Base-by-base conservation (phyloP, 2,329 filamentous ascomycete genomes). In the Clonostachys chloroleuca region DNA sequence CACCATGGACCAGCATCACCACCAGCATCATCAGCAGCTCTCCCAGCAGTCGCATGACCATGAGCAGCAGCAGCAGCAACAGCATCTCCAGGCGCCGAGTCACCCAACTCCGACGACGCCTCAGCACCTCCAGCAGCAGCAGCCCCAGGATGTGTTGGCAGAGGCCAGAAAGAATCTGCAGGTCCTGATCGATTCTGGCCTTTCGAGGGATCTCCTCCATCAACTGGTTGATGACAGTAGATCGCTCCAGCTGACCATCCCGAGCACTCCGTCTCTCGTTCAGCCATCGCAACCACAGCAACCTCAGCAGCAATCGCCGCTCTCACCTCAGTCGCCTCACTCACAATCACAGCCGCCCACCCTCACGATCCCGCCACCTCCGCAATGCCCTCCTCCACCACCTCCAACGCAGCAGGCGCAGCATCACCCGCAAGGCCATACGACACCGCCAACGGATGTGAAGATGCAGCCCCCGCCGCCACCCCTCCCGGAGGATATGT, bases 141-240 rank as follows among this genome's bases (percentile, higher is more conserved):
- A 66, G 18, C 62, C 70, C 14, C 68, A 71, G 51, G 66, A 73
- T 59, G 65, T 73, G 46, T 63, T 73, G 47, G 67, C 64, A 17
- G 70, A 73, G 57, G 70, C 70, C 41, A 61, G 70, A 42, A 69
- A 71, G 55, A 73, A 72, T 48, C 63, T 73, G 7, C 69, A 73
- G 59, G 66, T 66, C 42, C 57, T 73, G 52, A 73, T 73, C 52
- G 70, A 72, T 50, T 70, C 69, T 14, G 70, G 70, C 41, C 55
- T 73, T 10, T 72, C 70, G 45, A 68, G 66, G 54, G 70, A 73
- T 48, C 55, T 67, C 39, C 62, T 69, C 30, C 66, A 69, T 48
- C 66, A 69, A 58, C 66, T 63, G 61, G 65, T 69, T 47, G 66
- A 69, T 47, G 61, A 64, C 44, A 63, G 62, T 54, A 61, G 63